Evolutionary conservation across 73 alveolate species (phyloP).

Genomic region (Paramecium pentaurelia): DNA sequence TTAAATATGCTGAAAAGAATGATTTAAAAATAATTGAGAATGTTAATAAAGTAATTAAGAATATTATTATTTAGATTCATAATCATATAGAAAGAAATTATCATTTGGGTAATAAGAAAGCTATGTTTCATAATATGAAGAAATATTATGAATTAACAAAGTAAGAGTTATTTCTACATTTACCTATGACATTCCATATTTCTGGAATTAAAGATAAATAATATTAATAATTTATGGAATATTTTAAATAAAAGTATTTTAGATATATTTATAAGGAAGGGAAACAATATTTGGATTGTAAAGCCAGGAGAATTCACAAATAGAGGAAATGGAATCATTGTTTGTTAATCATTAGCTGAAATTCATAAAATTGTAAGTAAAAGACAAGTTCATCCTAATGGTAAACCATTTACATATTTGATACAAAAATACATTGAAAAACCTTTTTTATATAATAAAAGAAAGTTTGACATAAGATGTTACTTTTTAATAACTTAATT

Average conservation of each 20-base stretch:
- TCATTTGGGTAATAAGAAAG: conserved; percentile 60
- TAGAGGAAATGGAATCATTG: conserved; percentile 61
- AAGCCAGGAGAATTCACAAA: conserved; percentile 67
- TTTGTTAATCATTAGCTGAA: conserved; percentile 3
- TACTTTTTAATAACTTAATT: conserved; percentile 73
- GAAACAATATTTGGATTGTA: conserved; percentile 45
- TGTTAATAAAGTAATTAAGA: not conserved
- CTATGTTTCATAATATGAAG: conserved; percentile 58
- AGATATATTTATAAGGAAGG: conserved; percentile 42
- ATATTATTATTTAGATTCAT: conserved; percentile 18
- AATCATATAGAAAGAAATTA: conserved; percentile 59
- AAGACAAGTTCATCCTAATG: conserved; percentile 43
- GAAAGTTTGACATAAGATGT: conserved; percentile 89
- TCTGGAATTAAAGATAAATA: conserved; percentile 52
- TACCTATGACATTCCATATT: conserved; percentile 62
- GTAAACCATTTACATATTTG: conserved; percentile 52
- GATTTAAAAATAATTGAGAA: not conserved
- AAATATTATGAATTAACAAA: conserved; percentile 40
- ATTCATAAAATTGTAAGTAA: not conserved
- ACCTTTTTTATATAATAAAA: conserved; percentile 75
- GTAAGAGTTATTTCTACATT: not conserved
- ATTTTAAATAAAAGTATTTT: not conserved
- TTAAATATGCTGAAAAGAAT: not conserved
- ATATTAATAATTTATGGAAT: conserved; percentile 34
- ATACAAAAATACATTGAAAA: conserved; percentile 83